Conservation (phyloP, 768 basidiomycete genomes). For the Flagelloscypha sp. region DNA sequence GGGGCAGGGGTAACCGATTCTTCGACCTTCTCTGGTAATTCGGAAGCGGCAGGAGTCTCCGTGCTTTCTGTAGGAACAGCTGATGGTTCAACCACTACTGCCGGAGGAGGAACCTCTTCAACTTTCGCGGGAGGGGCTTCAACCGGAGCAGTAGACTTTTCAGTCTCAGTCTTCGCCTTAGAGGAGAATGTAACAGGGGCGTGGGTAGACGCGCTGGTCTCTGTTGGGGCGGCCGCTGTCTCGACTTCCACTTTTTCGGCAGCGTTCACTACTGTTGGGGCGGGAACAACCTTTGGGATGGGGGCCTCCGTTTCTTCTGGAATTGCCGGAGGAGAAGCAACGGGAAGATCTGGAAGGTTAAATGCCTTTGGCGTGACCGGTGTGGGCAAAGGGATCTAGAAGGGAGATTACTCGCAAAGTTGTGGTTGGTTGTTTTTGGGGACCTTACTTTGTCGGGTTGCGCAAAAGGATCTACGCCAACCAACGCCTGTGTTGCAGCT, state of each 20-base stretch:
- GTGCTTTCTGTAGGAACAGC: not conserved
- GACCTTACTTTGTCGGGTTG: slow-evolving; percentile 25
- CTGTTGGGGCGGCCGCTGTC: not conserved
- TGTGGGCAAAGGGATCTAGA: slow-evolving; percentile 1
- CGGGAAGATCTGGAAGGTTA: slow-evolving; percentile 1
- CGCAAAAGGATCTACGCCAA: slow-evolving; percentile 30
- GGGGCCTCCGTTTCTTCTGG: slow-evolving; percentile 1
- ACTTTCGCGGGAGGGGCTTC: too few species aligned
- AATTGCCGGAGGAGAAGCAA: not conserved
- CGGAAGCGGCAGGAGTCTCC: not conserved
- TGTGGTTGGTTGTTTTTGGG: not conserved
- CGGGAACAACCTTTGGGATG: not conserved
- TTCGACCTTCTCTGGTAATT: too few species aligned
- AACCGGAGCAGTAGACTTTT: too few species aligned
- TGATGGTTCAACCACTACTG: too few species aligned
- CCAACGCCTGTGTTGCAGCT: slow-evolving; percentile 26
- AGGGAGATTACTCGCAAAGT: too few species aligned
- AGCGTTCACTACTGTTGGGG: slow-evolving; percentile 5
- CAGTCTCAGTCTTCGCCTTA: too few species aligned
- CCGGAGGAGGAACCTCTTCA: too few species aligned
- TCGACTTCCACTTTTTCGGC: slow-evolving; percentile 1
- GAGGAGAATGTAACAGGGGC: too few species aligned
- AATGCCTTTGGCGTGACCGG: slow-evolving; percentile 6
- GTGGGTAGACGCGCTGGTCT: too few species aligned
- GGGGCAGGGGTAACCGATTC: too few species aligned